Evolutionary conservation across 2,329 filamentous ascomycete genomes (phyloP).

Genomic region (Fusarium devonianum): DNA sequence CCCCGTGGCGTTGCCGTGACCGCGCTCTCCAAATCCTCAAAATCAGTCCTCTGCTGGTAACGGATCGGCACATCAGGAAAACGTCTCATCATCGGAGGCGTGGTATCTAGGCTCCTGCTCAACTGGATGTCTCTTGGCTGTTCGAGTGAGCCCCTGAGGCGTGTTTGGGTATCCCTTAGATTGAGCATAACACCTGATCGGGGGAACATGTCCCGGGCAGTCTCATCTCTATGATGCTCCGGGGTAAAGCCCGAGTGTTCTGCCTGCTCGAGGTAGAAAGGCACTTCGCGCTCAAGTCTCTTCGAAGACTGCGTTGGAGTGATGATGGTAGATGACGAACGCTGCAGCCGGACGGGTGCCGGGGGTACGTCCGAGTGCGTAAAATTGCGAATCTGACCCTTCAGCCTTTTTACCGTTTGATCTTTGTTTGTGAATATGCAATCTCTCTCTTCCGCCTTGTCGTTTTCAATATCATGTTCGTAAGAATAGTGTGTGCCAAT

Average conservation of each 20-base stretch:
- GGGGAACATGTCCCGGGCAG: conserved; percentile 3
- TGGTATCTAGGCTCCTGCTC: neutral
- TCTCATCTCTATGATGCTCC: conserved; percentile 7
- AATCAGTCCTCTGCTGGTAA: conserved; percentile 5
- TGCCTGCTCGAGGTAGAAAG: conserved; percentile 21
- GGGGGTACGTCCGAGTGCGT: conserved; percentile 1
- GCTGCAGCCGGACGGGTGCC: conserved; percentile 14
- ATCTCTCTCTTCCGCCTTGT: neutral
- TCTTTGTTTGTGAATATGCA: conserved; percentile 4
- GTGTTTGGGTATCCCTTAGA: conserved; percentile 22
- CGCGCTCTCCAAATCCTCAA: conserved; percentile 20
- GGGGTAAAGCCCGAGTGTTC: conserved; percentile 37
- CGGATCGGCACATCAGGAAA: conserved; percentile 5
- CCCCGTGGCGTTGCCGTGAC: conserved; percentile 18
- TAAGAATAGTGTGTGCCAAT: conserved; percentile 3
- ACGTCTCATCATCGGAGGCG: conserved; percentile 6
- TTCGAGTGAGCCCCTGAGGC: conserved; percentile 11
- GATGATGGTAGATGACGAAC: conserved; percentile 22
- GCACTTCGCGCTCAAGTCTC: conserved; percentile 15
- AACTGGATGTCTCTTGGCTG: neutral
- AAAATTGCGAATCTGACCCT: conserved; percentile 3
- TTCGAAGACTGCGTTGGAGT: conserved; percentile 33
- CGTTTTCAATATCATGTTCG: neutral
- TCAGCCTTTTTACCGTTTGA: conserved; percentile 3
- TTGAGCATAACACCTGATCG: conserved; percentile 23